Evolutionary conservation across 1,284 basidiomycete species (phyloP).

Genomic region (Testicularia cyperi): DNA sequence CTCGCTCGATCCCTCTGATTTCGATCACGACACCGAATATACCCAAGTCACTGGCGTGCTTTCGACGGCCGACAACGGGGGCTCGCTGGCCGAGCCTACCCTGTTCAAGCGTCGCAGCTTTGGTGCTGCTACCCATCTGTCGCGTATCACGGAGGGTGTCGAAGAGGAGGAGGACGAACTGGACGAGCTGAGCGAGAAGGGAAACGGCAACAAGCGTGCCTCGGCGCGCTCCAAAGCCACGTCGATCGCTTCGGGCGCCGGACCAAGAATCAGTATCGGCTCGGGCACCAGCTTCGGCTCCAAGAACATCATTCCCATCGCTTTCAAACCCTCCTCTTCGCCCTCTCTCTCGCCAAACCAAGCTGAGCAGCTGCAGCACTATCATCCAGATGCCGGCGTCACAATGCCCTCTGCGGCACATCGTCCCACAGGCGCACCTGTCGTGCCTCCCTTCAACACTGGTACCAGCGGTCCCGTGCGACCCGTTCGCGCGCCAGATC

Average conservation of each 20-base stretch:
- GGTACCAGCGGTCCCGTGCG: conserved; percentile 13
- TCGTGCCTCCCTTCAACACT: conserved; percentile 15
- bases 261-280: conserved; percentile 28
- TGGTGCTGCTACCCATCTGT: conserved; percentile 43
- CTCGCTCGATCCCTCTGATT: too few relatives aligned
- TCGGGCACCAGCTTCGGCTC: conserved; percentile 23
- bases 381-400: too few relatives aligned
- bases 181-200: background rate
- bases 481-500: conserved; percentile 32
- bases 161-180: conserved; percentile 44
- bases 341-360: too few relatives aligned
- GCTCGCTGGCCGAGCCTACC: conserved; percentile 32
- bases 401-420: conserved; percentile 19
- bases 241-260: conserved; percentile 12
- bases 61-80: conserved; percentile 9
- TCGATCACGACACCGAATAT: conserved; percentile 42
- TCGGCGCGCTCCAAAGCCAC: conserved; percentile 3
- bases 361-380: too few relatives aligned
- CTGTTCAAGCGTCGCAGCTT: conserved; percentile 25
- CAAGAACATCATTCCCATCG: conserved; percentile 34
- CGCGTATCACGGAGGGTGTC: conserved; percentile 37
- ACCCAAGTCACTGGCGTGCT: conserved; percentile 35
- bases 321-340: conserved; percentile 19
- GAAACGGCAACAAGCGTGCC: conserved; percentile 9
- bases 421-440: conserved; percentile 16